Conservation (phyloP, 352 stramenopile genomes). For the Globisporangium alternatum region DNA sequence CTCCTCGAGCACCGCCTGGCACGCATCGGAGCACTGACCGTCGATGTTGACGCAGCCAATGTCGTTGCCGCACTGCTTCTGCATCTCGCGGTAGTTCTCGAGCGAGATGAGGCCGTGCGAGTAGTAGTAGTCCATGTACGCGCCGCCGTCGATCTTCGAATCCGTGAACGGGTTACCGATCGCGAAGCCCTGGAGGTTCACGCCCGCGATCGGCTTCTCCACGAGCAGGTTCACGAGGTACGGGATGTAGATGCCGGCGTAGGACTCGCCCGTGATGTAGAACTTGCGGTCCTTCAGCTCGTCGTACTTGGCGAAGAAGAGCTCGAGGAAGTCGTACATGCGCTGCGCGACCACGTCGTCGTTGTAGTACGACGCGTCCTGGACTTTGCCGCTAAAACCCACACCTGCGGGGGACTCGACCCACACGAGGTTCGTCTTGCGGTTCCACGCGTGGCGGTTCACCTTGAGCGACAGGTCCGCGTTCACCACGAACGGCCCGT, state of each 20-base stretch:
- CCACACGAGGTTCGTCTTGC: conserved; percentile 75
- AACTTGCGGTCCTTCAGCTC: conserved; percentile 72
- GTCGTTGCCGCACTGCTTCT: conserved; percentile 44
- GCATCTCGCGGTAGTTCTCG: conserved; percentile 68
- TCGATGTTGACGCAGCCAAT: conserved; percentile 66
- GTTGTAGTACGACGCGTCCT: conserved; percentile 75
- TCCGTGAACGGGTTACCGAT: conserved; percentile 78
- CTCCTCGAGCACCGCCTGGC: conserved; percentile 48
- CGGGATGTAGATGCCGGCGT: conserved; percentile 90
- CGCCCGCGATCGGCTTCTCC: conserved; percentile 47
- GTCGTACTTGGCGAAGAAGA: conserved; percentile 70
- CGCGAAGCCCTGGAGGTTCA: conserved; percentile 73
- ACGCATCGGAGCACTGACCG: conserved; percentile 35
- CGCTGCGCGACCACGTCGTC: conserved; percentile 73
- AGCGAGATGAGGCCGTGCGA: conserved; percentile 81
- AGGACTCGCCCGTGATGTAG: conserved; percentile 84
- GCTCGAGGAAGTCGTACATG: conserved; percentile 70
- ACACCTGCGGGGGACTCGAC: conserved; percentile 73
- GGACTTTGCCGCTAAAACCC: conserved; percentile 62
- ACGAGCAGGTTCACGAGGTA: conserved; percentile 80
- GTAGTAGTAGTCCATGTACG: conserved; percentile 87
- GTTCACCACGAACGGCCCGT: conserved; percentile 69
- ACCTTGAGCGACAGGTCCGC: conserved; percentile 50
- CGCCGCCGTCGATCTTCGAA: conserved; percentile 53
- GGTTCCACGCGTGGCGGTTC: conserved; percentile 79